Conservation (phyloP, 2,329 filamentous ascomycete species). For the Neofusicoccum cordaticola region DNA sequence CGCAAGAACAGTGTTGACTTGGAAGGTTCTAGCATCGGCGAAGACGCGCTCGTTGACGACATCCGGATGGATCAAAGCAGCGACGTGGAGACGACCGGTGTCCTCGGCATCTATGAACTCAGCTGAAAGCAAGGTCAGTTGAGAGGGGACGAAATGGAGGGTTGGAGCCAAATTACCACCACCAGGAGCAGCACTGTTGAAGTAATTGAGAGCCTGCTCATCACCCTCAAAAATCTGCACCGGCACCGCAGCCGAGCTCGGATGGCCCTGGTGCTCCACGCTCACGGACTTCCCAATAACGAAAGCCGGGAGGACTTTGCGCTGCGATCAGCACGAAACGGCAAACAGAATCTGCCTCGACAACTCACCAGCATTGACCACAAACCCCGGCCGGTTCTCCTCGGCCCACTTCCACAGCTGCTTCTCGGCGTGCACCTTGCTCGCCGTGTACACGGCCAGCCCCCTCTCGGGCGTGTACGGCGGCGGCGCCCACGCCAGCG, state of each 20-base stretch:
- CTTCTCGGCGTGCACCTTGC: slow-evolving; percentile 48
- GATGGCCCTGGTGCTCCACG: background rate
- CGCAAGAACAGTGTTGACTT: slow-evolving; percentile 15
- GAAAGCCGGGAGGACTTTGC: background rate
- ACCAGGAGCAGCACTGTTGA: background rate
- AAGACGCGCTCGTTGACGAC: slow-evolving; percentile 18
- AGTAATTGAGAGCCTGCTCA: background rate
- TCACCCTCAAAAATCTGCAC: background rate
- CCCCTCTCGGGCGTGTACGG: slow-evolving; percentile 2
- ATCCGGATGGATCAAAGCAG: slow-evolving; percentile 13
- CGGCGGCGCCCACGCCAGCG: background rate
- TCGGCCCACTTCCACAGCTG: slow-evolving; percentile 47
- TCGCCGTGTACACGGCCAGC: slow-evolving; percentile 43
- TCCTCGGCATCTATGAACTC: background rate
- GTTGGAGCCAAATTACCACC: too few species aligned
- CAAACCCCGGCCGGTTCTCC: slow-evolving; percentile 44
- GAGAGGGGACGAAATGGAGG: background rate
- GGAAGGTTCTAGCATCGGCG: slow-evolving; percentile 14
- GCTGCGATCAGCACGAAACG: too few species aligned
- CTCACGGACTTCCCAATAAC: background rate
- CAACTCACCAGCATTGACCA: slow-evolving; percentile 36
- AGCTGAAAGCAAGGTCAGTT: background rate
- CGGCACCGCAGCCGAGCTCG: background rate
- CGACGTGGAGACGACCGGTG: background rate
- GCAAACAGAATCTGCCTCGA: too few species aligned